Percentiles rank a stretch among this genome's conserved stretches.
Evolutionary conservation across 2,329 filamentous ascomycete species (phyloP).

Genomic region (Penicillium sp.): DNA sequence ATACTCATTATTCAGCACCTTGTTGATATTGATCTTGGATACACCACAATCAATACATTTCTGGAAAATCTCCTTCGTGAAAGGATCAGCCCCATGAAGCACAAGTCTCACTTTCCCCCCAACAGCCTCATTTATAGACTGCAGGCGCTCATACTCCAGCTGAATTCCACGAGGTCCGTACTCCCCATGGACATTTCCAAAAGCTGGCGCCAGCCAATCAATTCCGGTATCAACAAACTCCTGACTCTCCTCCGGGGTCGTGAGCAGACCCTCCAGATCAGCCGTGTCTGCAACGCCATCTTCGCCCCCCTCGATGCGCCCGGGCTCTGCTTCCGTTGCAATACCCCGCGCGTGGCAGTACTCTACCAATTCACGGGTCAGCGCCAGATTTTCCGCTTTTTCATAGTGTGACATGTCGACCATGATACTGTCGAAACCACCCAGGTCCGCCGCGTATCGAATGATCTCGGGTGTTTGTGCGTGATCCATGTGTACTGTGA

Average conservation of each 20-base stretch:
- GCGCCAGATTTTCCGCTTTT: constrained; percentile 67
- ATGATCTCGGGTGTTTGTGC: constrained; percentile 66
- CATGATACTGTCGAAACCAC: constrained; percentile 72
- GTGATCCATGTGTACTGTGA: constrained; percentile 68
- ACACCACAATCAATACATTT: constrained; percentile 59
- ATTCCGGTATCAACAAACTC: constrained; percentile 73
- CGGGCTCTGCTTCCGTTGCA: constrained; percentile 70
- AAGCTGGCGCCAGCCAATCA: constrained; percentile 72
- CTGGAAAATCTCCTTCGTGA: constrained; percentile 56
- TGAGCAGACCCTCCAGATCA: constrained; percentile 64
- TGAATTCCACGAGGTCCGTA: constrained; percentile 67
- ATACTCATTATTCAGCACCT: constrained; percentile 58
- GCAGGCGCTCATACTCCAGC: constrained; percentile 61
- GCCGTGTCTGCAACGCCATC: constrained; percentile 71
- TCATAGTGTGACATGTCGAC: constrained; percentile 76
- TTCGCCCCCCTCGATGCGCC: constrained; percentile 71
- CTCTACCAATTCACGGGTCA: constrained; percentile 63
- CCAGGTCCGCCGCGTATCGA: constrained; percentile 61
- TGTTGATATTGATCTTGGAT: constrained; percentile 62
- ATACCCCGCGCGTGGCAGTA: constrained; percentile 68
- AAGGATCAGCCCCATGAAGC: constrained; percentile 61
- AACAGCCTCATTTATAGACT: constrained; percentile 52
- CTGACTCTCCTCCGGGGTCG: constrained; percentile 68
- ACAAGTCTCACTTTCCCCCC: constrained; percentile 55
- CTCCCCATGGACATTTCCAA: constrained; percentile 75